Evolutionary conservation across 2,329 filamentous ascomycete genomes (phyloP).

Genomic region (Epichloe typhina): DNA sequence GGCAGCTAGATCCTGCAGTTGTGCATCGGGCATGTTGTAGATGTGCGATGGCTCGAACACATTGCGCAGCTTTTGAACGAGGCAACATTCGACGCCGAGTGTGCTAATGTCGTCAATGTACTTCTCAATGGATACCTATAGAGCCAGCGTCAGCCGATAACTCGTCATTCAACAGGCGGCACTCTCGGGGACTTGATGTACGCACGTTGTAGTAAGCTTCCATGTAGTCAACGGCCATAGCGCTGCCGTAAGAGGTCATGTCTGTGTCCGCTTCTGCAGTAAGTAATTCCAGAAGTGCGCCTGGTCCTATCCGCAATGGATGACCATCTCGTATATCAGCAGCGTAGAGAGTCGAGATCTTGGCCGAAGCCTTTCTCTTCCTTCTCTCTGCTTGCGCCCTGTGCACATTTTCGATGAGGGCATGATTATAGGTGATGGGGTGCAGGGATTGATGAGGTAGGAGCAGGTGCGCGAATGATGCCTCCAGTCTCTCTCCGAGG

Average conservation of each 20-base stretch:
- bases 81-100: slow-evolving; percentile 11
- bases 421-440: slow-evolving; percentile 40
- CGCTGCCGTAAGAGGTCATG: slow-evolving; percentile 1
- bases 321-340: background rate
- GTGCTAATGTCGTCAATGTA: slow-evolving; percentile 12
- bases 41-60: slow-evolving; percentile 11
- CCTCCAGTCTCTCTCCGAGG: slow-evolving; percentile 16
- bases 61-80: slow-evolving; percentile 8
- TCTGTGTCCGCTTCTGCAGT: background rate
- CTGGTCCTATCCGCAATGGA: background rate
- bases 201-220: slow-evolving; percentile 27
- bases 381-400: slow-evolving; percentile 11
- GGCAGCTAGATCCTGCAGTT: slow-evolving; percentile 10
- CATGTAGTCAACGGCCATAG: slow-evolving; percentile 20
- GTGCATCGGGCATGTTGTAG: slow-evolving; percentile 7
- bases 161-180: background rate
- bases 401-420: slow-evolving; percentile 27
- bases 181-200: background rate
- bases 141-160: background rate
- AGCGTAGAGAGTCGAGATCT: slow-evolving; percentile 3
- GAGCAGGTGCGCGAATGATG: slow-evolving; percentile 32
- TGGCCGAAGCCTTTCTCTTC: background rate
- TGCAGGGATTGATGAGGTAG: slow-evolving; percentile 27
- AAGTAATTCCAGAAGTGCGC: background rate
- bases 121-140: slow-evolving; percentile 10